Evolutionary conservation across 805 yeast species (phyloP).

Genomic region (Wickerhamiella hasegawae): DNA sequence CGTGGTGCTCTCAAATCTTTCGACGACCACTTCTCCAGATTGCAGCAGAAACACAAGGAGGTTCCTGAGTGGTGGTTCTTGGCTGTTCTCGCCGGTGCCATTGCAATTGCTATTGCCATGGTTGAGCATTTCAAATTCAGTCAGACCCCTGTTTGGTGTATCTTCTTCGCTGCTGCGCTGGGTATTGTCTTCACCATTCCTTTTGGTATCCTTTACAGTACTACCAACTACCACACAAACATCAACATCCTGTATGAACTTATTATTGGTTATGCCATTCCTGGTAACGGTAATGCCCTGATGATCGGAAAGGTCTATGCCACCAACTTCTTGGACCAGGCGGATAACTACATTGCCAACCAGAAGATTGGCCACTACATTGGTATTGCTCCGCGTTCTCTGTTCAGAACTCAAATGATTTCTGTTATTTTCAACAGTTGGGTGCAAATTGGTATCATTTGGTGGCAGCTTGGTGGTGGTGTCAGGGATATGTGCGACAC

Average conservation of each 20-base stretch:
- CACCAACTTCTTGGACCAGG: constrained; percentile 46
- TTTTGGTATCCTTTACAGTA: constrained; percentile 30
- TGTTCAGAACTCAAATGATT: constrained; percentile 32
- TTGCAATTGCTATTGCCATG: constrained; percentile 30
- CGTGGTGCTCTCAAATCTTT: constrained; percentile 19
- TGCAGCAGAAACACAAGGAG: constrained; percentile 44
- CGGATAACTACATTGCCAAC: constrained; percentile 41
- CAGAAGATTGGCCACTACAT: constrained; percentile 39
- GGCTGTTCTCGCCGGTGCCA: constrained; percentile 26
- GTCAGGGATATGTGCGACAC: constrained; percentile 23
- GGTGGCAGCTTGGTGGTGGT: constrained; percentile 22
- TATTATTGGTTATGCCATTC: constrained; percentile 39
- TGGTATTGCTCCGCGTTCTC: constrained; percentile 41
- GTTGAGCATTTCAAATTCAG: constrained; percentile 23
- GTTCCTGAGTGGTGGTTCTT: constrained; percentile 66
- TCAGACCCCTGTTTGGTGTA: constrained; percentile 45
- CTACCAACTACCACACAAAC: constrained; percentile 33
- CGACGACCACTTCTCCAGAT: constrained; percentile 39
- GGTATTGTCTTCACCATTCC: constrained; percentile 38
- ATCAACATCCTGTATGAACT: constrained; percentile 34
- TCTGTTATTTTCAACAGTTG: constrained; percentile 17
- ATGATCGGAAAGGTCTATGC: constrained; percentile 37
- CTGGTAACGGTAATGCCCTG: constrained; percentile 39
- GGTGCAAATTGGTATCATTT: constrained; percentile 19
- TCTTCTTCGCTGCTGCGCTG: constrained; percentile 36